A percentile compares a stretch with the other conserved stretches of the same genome.
These are phyloP conservation scores for Trametopsis cervina DNA, from an alignment of 768 basidiomycete genomes.

Conservation along the genomic window DNA sequence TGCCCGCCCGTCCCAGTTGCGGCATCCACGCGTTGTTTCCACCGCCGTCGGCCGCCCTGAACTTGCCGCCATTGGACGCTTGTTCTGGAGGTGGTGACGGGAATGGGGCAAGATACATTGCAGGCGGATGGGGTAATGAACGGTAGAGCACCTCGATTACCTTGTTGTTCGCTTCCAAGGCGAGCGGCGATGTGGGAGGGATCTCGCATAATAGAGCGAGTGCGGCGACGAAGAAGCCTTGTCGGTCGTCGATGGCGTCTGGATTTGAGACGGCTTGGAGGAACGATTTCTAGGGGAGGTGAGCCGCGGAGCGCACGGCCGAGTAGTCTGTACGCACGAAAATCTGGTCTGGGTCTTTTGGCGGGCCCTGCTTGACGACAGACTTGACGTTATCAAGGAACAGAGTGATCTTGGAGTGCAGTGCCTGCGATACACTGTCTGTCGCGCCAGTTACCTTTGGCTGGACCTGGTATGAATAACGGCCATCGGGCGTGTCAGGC, in stretches of 20 bases:
- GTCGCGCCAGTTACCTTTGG: constrained; percentile 4
- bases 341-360: constrained; percentile 11
- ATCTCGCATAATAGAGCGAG: constrained; percentile 13
- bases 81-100: neutral
- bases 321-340: constrained; percentile 7
- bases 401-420: constrained; percentile 13
- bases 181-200: constrained; percentile 3
- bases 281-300: constrained; percentile 3
- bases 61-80: constrained; percentile 12
- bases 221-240: constrained; percentile 19
- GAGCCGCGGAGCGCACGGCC: neutral
- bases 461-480: constrained; percentile 35
- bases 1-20: constrained; percentile 42
- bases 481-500: constrained; percentile 36
- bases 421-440: neutral
- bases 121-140: constrained; percentile 28
- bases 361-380: constrained; percentile 9
- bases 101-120: constrained; percentile 15
- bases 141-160: constrained; percentile 20
- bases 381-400: constrained; percentile 16
- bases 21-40: constrained; percentile 41
- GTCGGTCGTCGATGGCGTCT: constrained; percentile 37
- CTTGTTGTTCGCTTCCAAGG: constrained; percentile 11
- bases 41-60: constrained; percentile 43
- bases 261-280: constrained; percentile 9